phyloP scores from a whole-genome alignment of 23 red algal genomes.

The Pyropia yezoensis region DNA sequence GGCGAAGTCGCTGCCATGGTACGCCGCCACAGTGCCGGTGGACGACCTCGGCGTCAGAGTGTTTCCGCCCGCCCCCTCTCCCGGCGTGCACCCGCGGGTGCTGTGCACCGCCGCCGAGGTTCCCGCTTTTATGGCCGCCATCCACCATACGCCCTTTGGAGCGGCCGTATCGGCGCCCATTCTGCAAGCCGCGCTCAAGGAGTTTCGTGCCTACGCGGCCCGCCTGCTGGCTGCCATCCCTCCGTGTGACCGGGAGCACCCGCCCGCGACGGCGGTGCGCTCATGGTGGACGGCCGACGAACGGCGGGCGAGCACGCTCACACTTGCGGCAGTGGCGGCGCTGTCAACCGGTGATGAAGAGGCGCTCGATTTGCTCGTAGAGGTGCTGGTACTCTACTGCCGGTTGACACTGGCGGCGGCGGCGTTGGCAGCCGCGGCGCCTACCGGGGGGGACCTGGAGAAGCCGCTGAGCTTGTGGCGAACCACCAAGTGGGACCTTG shows the following conservation, averaged over 20 bases:
- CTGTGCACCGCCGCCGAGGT: conserved; percentile 41
- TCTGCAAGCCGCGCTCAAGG: neutral
- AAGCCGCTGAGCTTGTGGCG: conserved; percentile 22
- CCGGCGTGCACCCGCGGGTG: conserved; percentile 48
- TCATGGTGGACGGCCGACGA: conserved; percentile 32
- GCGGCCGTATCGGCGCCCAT: conserved; percentile 8
- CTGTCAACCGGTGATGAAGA: conserved; percentile 24
- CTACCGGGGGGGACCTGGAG: conserved; percentile 2
- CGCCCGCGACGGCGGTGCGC: conserved; percentile 10
- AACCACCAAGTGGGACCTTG: conserved; percentile 33
- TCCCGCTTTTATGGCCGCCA: conserved; percentile 19
- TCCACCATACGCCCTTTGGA: conserved; percentile 30
- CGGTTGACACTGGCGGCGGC: conserved; percentile 30
- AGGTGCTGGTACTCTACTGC: conserved; percentile 36
- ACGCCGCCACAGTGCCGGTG: conserved; percentile 29
- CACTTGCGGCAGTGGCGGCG: conserved; percentile 20
- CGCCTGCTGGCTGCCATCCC: conserved; percentile 17
- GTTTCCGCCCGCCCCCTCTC: conserved; percentile 27
- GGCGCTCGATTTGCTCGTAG: conserved; percentile 10
- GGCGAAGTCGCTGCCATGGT: conserved; percentile 14
- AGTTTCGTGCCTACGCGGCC: conserved; percentile 13
- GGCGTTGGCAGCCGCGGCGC: conserved; percentile 18
- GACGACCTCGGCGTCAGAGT: conserved; percentile 41
- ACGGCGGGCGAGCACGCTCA: conserved; percentile 4
- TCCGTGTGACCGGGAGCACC: conserved; percentile 19